phyloP scores from a whole-genome alignment of 2,329 filamentous ascomycete species.

The Colletotrichum noveboracense region DNA sequence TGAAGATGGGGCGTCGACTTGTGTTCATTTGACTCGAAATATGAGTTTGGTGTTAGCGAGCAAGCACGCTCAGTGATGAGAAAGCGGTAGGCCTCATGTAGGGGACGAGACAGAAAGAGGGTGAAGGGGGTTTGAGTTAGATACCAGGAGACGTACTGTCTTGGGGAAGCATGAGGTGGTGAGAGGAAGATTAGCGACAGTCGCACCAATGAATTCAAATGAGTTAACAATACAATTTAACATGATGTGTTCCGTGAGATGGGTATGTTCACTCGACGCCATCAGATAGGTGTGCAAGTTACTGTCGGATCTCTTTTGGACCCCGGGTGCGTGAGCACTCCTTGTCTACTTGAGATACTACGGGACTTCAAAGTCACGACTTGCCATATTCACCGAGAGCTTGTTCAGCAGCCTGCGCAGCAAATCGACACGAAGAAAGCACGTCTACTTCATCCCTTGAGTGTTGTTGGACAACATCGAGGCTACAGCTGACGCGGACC shows the following conservation, averaged over 20 bases:
- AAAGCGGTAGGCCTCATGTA: constrained; percentile 1
- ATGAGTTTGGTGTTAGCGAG: background rate
- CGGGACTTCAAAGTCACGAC: background rate
- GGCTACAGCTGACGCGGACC: background rate
- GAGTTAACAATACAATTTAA: background rate
- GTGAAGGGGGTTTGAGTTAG: background rate
- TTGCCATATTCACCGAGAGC: background rate
- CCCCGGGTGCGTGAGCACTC: background rate
- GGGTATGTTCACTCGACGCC: background rate
- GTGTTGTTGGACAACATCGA: background rate
- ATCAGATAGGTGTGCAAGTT: background rate
- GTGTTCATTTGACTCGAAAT: background rate
- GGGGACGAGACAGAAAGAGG: background rate
- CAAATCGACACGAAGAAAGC: background rate
- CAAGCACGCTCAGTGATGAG: background rate
- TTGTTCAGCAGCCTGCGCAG: background rate
- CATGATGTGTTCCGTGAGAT: background rate
- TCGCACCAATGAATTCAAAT: constrained; percentile 5
- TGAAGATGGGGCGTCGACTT: background rate
- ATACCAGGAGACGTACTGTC: background rate
- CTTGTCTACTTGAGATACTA: background rate
- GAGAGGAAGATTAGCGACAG: constrained; percentile 18
- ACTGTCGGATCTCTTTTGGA: background rate
- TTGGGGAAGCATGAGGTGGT: constrained; percentile 12
- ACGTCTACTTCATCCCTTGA: background rate